phyloP scores from a whole-genome alignment of 2,329 filamentous ascomycete species.

The Emergomyces orientalis region DNA sequence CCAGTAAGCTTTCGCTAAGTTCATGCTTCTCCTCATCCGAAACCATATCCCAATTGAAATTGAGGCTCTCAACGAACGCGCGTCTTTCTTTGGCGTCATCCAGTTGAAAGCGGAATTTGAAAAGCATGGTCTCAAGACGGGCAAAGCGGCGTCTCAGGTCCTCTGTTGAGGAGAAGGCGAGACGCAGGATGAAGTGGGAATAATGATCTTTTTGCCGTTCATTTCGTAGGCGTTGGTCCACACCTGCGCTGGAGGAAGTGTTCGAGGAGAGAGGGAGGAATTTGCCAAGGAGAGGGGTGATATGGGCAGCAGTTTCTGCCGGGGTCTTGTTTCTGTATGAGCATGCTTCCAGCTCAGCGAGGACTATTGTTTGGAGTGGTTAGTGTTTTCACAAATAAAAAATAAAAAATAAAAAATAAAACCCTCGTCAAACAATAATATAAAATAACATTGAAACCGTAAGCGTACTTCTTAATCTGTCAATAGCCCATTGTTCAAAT shows the following conservation, averaged over 20 bases:
- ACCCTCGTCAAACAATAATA: too few relatives aligned
- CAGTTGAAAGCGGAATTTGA: slow-evolving; percentile 68
- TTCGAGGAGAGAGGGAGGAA: slow-evolving; percentile 73
- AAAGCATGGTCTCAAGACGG: slow-evolving; percentile 80
- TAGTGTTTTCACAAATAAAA: neutral
- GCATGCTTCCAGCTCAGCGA: slow-evolving; percentile 65
- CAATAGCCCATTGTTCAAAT: slow-evolving; percentile 98
- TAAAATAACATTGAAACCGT: too few relatives aligned
- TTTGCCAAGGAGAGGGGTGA: slow-evolving; percentile 79
- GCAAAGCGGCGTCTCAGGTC: slow-evolving; percentile 80
- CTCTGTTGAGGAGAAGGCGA: slow-evolving; percentile 86
- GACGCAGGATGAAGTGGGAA: slow-evolving; percentile 88
- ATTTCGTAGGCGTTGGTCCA: slow-evolving; percentile 46
- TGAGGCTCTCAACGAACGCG: slow-evolving; percentile 66
- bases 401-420: neutral
- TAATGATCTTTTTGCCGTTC: slow-evolving; percentile 95
- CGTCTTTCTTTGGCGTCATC: slow-evolving; percentile 65
- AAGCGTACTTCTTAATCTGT: slow-evolving; percentile 64
- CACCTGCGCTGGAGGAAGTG: slow-evolving; percentile 49
- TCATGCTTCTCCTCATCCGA: slow-evolving; percentile 68
- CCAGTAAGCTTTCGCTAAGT: slow-evolving; percentile 53
- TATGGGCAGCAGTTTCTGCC: slow-evolving; percentile 72
- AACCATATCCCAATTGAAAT: slow-evolving; percentile 77
- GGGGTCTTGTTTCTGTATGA: slow-evolving; percentile 83
- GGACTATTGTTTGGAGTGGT: slow-evolving; percentile 19